Evolutionary conservation across 306 rosid genomes (phyloP).

Genomic region (Prunus persica): DNA sequence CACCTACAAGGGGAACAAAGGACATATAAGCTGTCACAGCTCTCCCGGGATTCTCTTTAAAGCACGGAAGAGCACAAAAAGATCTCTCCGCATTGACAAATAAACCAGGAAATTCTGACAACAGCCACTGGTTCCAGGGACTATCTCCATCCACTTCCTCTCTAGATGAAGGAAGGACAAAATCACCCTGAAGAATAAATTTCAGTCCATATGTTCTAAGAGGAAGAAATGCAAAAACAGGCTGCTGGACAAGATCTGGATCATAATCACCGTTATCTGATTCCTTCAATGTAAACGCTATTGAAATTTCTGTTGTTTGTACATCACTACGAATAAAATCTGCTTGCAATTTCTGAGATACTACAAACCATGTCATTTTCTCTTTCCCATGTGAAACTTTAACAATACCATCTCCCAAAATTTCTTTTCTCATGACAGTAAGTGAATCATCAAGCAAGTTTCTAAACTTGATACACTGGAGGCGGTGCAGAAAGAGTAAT

Average conservation of each 20-base stretch:
- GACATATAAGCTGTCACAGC: slow-evolving; percentile 88
- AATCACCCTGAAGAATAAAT: slow-evolving; percentile 94
- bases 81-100: slow-evolving; percentile 70
- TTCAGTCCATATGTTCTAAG: slow-evolving; percentile 84
- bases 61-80: slow-evolving; percentile 79
- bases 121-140: slow-evolving; percentile 94
- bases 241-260: slow-evolving; percentile 70
- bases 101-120: slow-evolving; percentile 84
- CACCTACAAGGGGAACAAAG: slow-evolving; percentile 88
- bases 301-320: slow-evolving; percentile 75
- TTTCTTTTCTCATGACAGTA: slow-evolving; percentile 77
- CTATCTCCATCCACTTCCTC: slow-evolving; percentile 98
- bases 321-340: slow-evolving; percentile 59
- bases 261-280: slow-evolving; percentile 44
- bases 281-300: slow-evolving; percentile 83
- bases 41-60: slow-evolving; percentile 68
- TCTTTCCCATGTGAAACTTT: slow-evolving; percentile 76
- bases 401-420: slow-evolving; percentile 65
- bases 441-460: slow-evolving; percentile 68
- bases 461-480: slow-evolving; percentile 73
- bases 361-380: slow-evolving; percentile 87
- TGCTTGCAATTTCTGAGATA: slow-evolving; percentile 62
- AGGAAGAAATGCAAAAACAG: slow-evolving; percentile 96
- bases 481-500: slow-evolving; percentile 89
- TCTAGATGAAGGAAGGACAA: slow-evolving; percentile 95